Base-by-base conservation (phyloP, 331 rosid species). In the Erythrophleum ivorense region DNA sequence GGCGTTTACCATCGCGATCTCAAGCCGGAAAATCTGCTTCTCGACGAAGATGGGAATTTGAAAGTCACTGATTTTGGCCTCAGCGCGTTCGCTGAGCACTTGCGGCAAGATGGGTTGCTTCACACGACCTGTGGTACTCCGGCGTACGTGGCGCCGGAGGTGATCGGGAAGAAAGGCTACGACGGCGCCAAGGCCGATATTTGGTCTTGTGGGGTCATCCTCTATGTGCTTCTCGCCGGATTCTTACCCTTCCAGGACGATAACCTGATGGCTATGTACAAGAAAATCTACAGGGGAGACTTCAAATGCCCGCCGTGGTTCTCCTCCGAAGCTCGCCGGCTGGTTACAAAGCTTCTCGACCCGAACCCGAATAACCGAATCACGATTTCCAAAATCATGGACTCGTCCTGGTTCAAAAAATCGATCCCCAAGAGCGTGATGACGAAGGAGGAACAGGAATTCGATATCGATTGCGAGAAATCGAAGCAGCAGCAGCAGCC, bases 61-160 rank as follows among this genome's bases (percentile, higher is more conserved):
- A 95, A 92, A 24, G 97, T 95, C 3, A 89, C 97, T 0, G 98
- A 95, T 21, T 95, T 95, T 11, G 99, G 99, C 0, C 94, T 95
- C 60, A 81, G 91, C 18, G 90, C 99, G 2, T 90, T 92, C 84
- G 18, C 97, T 0, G 99, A 95, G 79, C 93, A 93, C 71, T 40
- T 91, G 6, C 77, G 89, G 49, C 95, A 91, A 49, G 97, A 95
- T 7, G 97, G 99, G 9, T 55, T 95, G 5, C 16, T 93, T 16
- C 98, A 95, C 80, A 95, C 99, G 0, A 93, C 97, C 0, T 95
- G 99, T 46, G 99, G 99, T 0, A 95, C 99, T 5, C 99, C 99
- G 73, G 99, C 99, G 6, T 95, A 95, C 15, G 99, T 95, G 1
- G 89, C 99, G 11, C 99, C 99, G 13, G 99, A 95, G 81, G 97